A percentile compares a stretch with the other conserved stretches of the same genome.
Conservation (phyloP, 345 rosid species). For the Eucalyptus shirleyi region DNA sequence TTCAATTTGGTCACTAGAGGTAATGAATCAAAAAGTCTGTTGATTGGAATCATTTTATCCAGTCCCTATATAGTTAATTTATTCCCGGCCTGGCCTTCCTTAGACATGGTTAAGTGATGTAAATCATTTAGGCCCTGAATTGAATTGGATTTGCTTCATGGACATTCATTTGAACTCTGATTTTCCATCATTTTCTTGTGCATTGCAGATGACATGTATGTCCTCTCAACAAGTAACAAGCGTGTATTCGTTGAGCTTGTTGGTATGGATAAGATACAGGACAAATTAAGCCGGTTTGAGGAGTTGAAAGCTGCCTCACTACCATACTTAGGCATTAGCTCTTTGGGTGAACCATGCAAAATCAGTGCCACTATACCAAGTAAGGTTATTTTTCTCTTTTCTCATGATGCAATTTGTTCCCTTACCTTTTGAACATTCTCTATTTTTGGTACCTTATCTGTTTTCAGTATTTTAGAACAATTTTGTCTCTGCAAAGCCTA, state of each 20-base stretch:
- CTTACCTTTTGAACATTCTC: neutral
- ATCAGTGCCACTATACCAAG: slow-evolving; percentile 40
- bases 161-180: neutral
- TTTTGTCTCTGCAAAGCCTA: neutral
- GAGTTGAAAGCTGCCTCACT: slow-evolving; percentile 65
- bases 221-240: slow-evolving; percentile 64
- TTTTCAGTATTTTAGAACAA: neutral
- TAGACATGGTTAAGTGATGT: neutral
- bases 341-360: slow-evolving; percentile 44
- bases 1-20: neutral
- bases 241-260: slow-evolving; percentile 67
- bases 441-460: neutral
- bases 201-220: slow-evolving; percentile 86
- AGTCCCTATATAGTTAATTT: neutral
- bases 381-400: slow-evolving; percentile 11
- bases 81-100: neutral
- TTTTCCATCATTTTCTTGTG: neutral
- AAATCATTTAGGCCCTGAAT: neutral
- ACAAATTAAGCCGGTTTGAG: slow-evolving; percentile 66
- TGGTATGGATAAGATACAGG: slow-evolving; percentile 73
- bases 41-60: neutral
- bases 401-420: neutral
- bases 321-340: slow-evolving; percentile 62
- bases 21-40: neutral
- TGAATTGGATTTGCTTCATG: neutral